A percentile compares a stretch with the other conserved stretches of the same genome.
Conservation (phyloP, 2,329 filamentous ascomycete species). For the Epichloe scottii region DNA sequence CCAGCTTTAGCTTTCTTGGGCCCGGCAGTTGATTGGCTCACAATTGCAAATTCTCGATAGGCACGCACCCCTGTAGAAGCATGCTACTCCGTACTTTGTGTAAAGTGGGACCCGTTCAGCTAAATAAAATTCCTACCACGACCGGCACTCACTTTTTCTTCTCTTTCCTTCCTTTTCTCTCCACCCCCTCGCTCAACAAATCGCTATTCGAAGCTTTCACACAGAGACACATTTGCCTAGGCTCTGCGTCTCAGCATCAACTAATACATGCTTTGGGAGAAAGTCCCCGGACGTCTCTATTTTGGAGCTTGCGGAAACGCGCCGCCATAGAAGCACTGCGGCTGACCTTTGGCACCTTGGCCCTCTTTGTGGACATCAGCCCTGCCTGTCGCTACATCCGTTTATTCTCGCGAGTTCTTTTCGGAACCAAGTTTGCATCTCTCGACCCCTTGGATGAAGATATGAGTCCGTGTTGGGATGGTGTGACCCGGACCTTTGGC, state of each 20-base stretch:
- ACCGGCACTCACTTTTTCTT: conserved; percentile 5
- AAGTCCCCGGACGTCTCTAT: conserved; percentile 92
- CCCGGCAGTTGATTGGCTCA: conserved; percentile 2
- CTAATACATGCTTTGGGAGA: conserved; percentile 78
- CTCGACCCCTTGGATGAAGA: conserved; percentile 62
- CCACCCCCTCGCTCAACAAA: conserved; percentile 91
- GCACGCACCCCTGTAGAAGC: conserved; percentile 7
- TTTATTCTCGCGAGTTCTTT: conserved; percentile 6
- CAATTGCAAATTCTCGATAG: background rate
- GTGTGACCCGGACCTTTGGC: conserved; percentile 7
- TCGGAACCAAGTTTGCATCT: conserved; percentile 21
- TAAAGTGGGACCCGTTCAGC: conserved; percentile 9
- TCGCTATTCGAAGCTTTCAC: conserved; percentile 99
- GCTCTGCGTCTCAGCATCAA: conserved; percentile 22
- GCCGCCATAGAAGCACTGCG: conserved; percentile 99
- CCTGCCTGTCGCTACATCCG: conserved; percentile 35
- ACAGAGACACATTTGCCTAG: conserved; percentile 47
- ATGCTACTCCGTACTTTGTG: background rate
- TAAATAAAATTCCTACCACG: conserved; percentile 14
- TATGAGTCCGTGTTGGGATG: conserved; percentile 57
- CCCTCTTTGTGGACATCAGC: conserved; percentile 28
- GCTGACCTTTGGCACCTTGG: conserved; percentile 59
- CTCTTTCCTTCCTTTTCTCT: conserved; percentile 21
- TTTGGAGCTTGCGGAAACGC: conserved; percentile 71
- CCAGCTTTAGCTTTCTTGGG: background rate